Evolutionary conservation across 805 yeast genomes (phyloP).

Genomic region (Candida sphagnicola): DNA sequence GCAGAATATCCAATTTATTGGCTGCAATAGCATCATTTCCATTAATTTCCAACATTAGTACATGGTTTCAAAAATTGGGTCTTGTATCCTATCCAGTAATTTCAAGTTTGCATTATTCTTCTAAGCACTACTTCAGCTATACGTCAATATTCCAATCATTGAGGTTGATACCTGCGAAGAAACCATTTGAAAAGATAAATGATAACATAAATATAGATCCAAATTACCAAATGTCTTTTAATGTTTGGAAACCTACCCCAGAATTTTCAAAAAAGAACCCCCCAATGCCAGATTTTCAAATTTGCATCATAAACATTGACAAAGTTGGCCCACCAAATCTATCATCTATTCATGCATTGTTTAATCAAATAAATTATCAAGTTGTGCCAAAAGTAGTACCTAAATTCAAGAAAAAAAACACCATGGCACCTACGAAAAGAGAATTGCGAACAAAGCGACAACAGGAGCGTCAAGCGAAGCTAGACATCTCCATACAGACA

Average conservation of each 20-base stretch:
- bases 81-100: slow-evolving; percentile 12
- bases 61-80: slow-evolving; percentile 7
- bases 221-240: slow-evolving; percentile 38
- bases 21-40: neutral
- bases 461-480: slow-evolving; percentile 23
- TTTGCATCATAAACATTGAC: slow-evolving; percentile 53
- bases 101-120: slow-evolving; percentile 14
- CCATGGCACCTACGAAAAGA: slow-evolving; percentile 19
- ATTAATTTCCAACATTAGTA: neutral
- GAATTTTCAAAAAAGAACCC: slow-evolving; percentile 68
- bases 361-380: slow-evolving; percentile 14
- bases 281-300: slow-evolving; percentile 69
- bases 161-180: slow-evolving; percentile 14
- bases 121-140: slow-evolving; percentile 24
- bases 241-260: slow-evolving; percentile 83
- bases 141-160: slow-evolving; percentile 19
- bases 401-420: slow-evolving; percentile 8
- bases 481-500: slow-evolving; percentile 19
- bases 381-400: slow-evolving; percentile 2
- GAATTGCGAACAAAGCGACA: slow-evolving; percentile 20
- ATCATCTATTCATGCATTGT: slow-evolving; percentile 32
- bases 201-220: slow-evolving; percentile 4
- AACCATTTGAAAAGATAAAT: slow-evolving; percentile 11
- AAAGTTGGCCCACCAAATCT: slow-evolving; percentile 44
- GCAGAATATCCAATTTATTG: neutral